Evolutionary conservation across 176 grass and related monocot genomes (phyloP).

Genomic region (Eremochloa ophiuroides): DNA sequence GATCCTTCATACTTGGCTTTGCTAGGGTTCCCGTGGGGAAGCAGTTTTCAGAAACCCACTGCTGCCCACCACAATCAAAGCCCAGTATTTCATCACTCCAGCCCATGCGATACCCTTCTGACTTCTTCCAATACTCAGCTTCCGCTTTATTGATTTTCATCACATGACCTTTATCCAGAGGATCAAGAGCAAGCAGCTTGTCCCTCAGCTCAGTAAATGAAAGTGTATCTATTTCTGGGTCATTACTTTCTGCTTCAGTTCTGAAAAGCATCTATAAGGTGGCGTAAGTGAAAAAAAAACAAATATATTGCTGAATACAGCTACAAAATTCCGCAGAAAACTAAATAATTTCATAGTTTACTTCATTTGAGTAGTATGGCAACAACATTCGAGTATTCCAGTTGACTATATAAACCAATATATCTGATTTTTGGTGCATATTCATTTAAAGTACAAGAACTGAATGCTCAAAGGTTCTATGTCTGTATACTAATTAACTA

Average conservation of each 20-base stretch:
- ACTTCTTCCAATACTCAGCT: constrained; percentile 94
- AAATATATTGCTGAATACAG: constrained; percentile 22
- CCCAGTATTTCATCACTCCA: constrained; percentile 98
- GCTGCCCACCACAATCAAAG: constrained; percentile 96
- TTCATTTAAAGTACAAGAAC: constrained; percentile 11
- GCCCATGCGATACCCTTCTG: constrained; percentile 87
- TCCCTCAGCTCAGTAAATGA: constrained; percentile 89
- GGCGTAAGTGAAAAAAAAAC: constrained; percentile 19
- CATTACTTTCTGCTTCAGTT: constrained; percentile 55
- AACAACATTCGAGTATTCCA: constrained; percentile 19
- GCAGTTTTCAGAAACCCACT: constrained; percentile 90
- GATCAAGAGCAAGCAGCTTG: constrained; percentile 83
- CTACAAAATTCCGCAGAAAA: constrained; percentile 10
- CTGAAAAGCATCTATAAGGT: constrained; percentile 74
- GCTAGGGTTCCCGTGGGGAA: constrained; percentile 72
- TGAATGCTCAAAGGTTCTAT: not conserved
- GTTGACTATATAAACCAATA: not conserved
- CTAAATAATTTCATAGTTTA: not conserved
- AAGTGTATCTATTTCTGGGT: constrained; percentile 61
- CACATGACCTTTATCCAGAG: constrained; percentile 75
- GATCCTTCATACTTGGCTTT: constrained; percentile 88
- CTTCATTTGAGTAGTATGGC: not conserved
- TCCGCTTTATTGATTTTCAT: constrained; percentile 88
- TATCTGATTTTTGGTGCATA: not conserved
- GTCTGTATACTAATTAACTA: not conserved